Conservation (phyloP, 805 yeast species). For the Ogataea pini region DNA sequence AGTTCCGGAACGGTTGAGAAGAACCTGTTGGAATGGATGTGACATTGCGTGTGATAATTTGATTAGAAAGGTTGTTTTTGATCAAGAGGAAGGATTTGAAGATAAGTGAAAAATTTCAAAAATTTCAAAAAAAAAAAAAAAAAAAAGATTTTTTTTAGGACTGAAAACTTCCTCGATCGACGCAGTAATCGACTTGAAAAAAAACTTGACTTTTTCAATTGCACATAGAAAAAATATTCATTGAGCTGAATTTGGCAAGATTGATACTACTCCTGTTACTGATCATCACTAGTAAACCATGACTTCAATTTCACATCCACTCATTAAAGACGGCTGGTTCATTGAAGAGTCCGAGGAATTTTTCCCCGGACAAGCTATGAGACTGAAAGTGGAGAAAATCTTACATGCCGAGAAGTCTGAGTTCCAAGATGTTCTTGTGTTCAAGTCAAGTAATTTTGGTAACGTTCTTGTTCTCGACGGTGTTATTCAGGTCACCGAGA, state of each 20-base stretch:
- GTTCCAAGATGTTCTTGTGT: slow-evolving; percentile 82
- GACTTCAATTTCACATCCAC: slow-evolving; percentile 45
- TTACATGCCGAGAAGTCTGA: slow-evolving; percentile 66
- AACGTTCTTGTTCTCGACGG: slow-evolving; percentile 90
- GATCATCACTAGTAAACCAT: too few species aligned
- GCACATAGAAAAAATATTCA: not conserved
- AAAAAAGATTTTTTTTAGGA: slow-evolving; percentile 1
- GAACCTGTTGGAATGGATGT: slow-evolving; percentile 69
- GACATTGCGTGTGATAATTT: too few species aligned
- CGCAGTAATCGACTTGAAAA: slow-evolving; percentile 13
- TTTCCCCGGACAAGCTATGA: slow-evolving; percentile 88
- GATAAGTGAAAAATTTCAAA: slow-evolving; percentile 4
- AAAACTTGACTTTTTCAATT: not conserved
- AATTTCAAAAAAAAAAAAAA: slow-evolving; percentile 1
- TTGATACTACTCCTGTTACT: too few species aligned
- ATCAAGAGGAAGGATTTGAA: not conserved
- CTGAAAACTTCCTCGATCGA: too few species aligned
- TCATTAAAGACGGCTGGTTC: slow-evolving; percentile 75
- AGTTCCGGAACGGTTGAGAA: slow-evolving; percentile 45
- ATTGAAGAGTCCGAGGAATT: slow-evolving; percentile 66
- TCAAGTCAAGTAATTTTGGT: slow-evolving; percentile 74
- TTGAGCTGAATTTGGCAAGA: not conserved
- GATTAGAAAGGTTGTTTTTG: too few species aligned
- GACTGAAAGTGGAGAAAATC: slow-evolving; percentile 60
- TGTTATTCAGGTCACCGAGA: slow-evolving; percentile 85